phyloP scores from a whole-genome alignment of 345 rosid species.

The Psidium guajava region DNA sequence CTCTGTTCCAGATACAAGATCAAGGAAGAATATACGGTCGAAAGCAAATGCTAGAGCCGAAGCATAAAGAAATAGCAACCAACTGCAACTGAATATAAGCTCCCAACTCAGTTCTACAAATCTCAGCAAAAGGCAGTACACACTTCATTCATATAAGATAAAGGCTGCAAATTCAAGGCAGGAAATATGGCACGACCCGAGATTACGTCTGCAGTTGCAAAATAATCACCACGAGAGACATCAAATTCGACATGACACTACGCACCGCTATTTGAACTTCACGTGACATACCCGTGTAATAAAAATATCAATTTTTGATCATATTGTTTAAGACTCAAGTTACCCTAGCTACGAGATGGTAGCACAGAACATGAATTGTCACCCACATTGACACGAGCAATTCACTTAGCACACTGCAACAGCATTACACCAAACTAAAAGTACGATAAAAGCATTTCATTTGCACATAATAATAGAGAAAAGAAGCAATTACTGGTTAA shows the following conservation, averaged over 20 bases:
- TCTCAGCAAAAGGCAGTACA: background rate
- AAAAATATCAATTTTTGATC: background rate
- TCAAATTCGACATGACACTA: background rate
- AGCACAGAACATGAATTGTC: background rate
- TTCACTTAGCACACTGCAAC: background rate
- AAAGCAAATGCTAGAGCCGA: background rate
- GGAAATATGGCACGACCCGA: background rate
- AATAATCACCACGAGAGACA: background rate
- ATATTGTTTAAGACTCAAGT: background rate
- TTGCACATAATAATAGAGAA: background rate
- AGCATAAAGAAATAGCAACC: background rate
- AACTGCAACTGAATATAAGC: background rate
- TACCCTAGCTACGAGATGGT: background rate
- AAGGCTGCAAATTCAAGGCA: background rate
- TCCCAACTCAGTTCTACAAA: background rate
- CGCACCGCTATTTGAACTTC: background rate
- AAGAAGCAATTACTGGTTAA: constrained; percentile 37
- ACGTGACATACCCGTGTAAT: background rate
- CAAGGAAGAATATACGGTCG: background rate
- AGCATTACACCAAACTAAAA: background rate
- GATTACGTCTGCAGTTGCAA: background rate
- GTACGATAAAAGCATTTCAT: background rate
- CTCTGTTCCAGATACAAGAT: background rate
- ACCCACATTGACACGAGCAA: background rate
- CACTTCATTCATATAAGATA: background rate